These are phyloP conservation scores for Sordariomycetes sp. DNA, from an alignment of 2,329 filamentous ascomycete genomes.

Conservation along the genomic window DNA sequence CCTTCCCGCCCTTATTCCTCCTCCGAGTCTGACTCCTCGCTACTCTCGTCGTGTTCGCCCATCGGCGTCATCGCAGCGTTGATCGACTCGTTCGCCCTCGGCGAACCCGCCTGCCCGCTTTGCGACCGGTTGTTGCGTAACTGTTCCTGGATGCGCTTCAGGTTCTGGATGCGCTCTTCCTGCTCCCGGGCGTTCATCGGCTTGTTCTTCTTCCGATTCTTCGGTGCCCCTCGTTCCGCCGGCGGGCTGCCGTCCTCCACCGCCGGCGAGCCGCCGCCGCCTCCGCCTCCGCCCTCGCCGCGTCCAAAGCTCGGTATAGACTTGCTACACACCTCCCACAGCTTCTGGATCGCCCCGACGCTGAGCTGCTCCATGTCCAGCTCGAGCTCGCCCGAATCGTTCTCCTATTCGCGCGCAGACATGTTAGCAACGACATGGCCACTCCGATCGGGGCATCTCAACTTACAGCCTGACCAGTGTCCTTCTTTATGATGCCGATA, in stretches of 20 bases:
- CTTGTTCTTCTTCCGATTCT: slow-evolving; percentile 62
- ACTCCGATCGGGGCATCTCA: slow-evolving; percentile 15
- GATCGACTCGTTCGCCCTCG: slow-evolving; percentile 5
- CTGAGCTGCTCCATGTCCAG: slow-evolving; percentile 49
- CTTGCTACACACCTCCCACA: slow-evolving; percentile 35
- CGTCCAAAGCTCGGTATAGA: slow-evolving; percentile 28
- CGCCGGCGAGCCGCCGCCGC: slow-evolving; percentile 6
- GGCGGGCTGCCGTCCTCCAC: slow-evolving; percentile 14
- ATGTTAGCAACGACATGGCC: background rate
- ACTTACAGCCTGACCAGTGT: slow-evolving; percentile 66
- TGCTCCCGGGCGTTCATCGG: slow-evolving; percentile 64
- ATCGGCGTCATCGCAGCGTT: slow-evolving; percentile 2
- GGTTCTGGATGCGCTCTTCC: slow-evolving; percentile 51
- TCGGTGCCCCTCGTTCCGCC: slow-evolving; percentile 18
- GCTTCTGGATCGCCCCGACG: slow-evolving; percentile 40
- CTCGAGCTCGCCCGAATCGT: slow-evolving; percentile 48
- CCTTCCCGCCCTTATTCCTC: slow-evolving; percentile 24
- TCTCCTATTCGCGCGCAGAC: slow-evolving; percentile 32
- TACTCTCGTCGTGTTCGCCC: slow-evolving; percentile 6
- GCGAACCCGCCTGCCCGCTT: slow-evolving; percentile 6
- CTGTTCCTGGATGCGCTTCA: slow-evolving; percentile 40
- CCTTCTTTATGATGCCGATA: slow-evolving; percentile 81
- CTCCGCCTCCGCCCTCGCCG: slow-evolving; percentile 13
- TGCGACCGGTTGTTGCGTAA: slow-evolving; percentile 6
- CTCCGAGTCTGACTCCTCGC: slow-evolving; percentile 35